Conservation (phyloP, 345 rosid species). For the Gynandropsis gynandra region DNA sequence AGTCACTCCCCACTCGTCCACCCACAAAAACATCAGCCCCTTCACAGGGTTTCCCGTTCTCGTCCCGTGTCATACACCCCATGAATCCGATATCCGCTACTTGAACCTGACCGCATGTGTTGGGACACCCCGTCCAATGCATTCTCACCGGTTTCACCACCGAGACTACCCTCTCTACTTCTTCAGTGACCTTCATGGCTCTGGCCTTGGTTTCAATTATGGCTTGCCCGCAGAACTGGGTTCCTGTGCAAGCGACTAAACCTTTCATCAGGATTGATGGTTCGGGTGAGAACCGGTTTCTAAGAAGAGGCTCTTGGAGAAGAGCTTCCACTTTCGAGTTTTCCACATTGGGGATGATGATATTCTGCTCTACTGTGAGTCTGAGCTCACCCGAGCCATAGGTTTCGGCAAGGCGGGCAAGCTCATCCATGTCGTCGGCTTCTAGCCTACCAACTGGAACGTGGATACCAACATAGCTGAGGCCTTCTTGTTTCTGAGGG, state of each 20-base stretch:
- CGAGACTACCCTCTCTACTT: slow-evolving; percentile 66
- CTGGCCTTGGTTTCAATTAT: slow-evolving; percentile 91
- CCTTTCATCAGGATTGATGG: slow-evolving; percentile 84
- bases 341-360: slow-evolving; percentile 73
- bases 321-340: slow-evolving; percentile 63
- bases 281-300: slow-evolving; percentile 53
- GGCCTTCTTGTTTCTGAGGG: slow-evolving; percentile 86
- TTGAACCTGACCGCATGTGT: slow-evolving; percentile 82
- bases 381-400: slow-evolving; percentile 87
- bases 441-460: slow-evolving; percentile 84
- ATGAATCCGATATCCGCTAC: slow-evolving; percentile 95
- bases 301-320: slow-evolving; percentile 55
- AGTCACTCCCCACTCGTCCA: slow-evolving; percentile 80
- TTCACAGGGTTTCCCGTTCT: slow-evolving; percentile 59
- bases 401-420: slow-evolving; percentile 62
- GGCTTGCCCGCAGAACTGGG: slow-evolving; percentile 88
- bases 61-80: slow-evolving; percentile 91
- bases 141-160: slow-evolving; percentile 59
- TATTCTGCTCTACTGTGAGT: slow-evolving; percentile 87
- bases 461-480: slow-evolving; percentile 73
- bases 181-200: slow-evolving; percentile 78
- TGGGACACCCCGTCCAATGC: slow-evolving; percentile 99
- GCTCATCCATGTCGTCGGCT: slow-evolving; percentile 90
- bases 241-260: slow-evolving; percentile 89
- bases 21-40: slow-evolving; percentile 84